Percentiles rank a stretch among this genome's conserved stretches.
Evolutionary conservation across 805 yeast genomes (phyloP).

Genomic region (Nakazawaea ishiwadae): DNA sequence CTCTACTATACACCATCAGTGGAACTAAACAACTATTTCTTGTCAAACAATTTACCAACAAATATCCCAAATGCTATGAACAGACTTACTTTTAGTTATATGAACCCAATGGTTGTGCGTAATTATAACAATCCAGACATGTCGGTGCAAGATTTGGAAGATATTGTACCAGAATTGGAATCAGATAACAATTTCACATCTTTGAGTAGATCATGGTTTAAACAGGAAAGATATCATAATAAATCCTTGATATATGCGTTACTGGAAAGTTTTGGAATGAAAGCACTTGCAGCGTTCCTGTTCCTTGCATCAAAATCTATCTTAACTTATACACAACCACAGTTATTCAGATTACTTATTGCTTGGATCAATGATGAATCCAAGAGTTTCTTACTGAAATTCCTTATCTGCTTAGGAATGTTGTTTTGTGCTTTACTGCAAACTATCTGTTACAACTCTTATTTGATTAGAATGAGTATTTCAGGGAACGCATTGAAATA

Average conservation of each 20-base stretch:
- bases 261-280: neutral
- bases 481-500: constrained; percentile 38
- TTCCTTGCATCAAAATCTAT: neutral
- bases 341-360: constrained; percentile 37
- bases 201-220: neutral
- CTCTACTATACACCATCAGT: constrained; percentile 13
- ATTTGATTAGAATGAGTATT: constrained; percentile 49
- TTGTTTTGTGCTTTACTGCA: constrained; percentile 49
- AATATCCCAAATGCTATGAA: constrained; percentile 59
- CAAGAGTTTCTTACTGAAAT: constrained; percentile 44
- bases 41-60: constrained; percentile 14
- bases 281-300: neutral
- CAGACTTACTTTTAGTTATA: constrained; percentile 80
- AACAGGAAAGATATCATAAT: neutral
- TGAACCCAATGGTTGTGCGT: constrained; percentile 74
- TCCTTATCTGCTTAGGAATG: constrained; percentile 50
- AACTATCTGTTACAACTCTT: constrained; percentile 58
- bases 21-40: constrained; percentile 14
- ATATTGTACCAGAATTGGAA: neutral
- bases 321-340: constrained; percentile 36
- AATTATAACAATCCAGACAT: constrained; percentile 44
- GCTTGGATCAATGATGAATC: constrained; percentile 25
- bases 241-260: neutral
- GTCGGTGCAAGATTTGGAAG: constrained; percentile 5
- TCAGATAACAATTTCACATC: neutral